Base-by-base conservation (phyloP, 192 early-diverging fungal genomes). In the Gigaspora rosea region DNA sequence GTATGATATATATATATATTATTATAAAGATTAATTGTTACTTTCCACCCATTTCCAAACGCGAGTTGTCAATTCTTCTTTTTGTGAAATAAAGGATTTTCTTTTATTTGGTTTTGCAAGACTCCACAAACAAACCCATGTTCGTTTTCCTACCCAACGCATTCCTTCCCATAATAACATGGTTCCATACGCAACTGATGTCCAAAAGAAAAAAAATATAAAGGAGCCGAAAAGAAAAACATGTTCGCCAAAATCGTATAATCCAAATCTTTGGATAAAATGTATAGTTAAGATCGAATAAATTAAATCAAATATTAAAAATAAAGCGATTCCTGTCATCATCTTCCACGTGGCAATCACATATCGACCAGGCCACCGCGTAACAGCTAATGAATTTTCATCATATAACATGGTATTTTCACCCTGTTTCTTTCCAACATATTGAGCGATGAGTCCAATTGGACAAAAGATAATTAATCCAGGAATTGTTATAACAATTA, bases 281-380 rank as follows among this genome's bases (percentile, higher is more conserved):
- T 73, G 54, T 41, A 73, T 33, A 33, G 32, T 20, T 13, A 73
- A 32, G 8, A 46, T n/a, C 27, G 71, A 41, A 54, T 73, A 73
- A 15, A 54, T n/a, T 20, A 73, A 32, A 47, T 73, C 71, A 54
- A 73, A 73, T 12, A 54, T 58, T n/a, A 73, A 33, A 32, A 73
- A 73, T 61, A 84, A 52, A 1, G 78, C 80, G 36, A 81, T 69
- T 0, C 75, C 80, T 4, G 79, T 76, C 22, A 84, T 68, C 64
- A 84, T 84, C 77, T 84, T 84, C 83, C 83, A 84, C 1, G 83
- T 84, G 27, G 83, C 83, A 72, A 84, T 84, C 13, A 84, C 83
- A 78, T 84, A 80, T 32, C 83, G 78, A 69, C 83, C 83, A 16
- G 83, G 83, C 83, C 83, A 84, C 66, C 83, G 63, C 35, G 83